A percentile compares a stretch with the other conserved stretches of the same genome.
Evolutionary conservation across 352 stramenopile species (phyloP).

Genomic region (Globisporangium splendens): DNA sequence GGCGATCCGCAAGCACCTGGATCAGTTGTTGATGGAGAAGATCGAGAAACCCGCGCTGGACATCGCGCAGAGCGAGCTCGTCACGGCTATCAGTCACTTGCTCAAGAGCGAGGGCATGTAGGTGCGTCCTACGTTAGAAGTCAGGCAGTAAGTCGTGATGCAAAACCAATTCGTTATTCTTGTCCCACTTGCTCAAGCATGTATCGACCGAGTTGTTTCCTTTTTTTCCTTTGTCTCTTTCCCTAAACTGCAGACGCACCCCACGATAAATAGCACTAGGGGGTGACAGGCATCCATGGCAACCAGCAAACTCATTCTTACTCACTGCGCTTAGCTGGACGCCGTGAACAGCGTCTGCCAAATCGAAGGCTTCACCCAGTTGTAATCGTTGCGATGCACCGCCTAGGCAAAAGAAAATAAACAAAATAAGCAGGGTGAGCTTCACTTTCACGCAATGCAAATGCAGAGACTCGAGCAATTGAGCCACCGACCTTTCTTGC

Average conservation of each 20-base stretch:
- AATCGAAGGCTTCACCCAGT: constrained; percentile 91
- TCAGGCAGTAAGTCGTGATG: too few species aligned
- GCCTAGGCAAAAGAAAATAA: constrained; percentile 23
- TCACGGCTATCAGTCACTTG: constrained; percentile 75
- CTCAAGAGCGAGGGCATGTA: constrained; percentile 83
- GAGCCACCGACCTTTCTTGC: constrained; percentile 50
- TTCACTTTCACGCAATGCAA: background rate
- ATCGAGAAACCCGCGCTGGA: constrained; percentile 91
- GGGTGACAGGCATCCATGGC: too few species aligned
- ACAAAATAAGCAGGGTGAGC: constrained; percentile 11
- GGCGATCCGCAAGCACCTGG: constrained; percentile 91
- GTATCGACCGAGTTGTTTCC: too few species aligned
- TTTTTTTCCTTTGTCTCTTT: too few species aligned
- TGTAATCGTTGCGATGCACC: constrained; percentile 89
- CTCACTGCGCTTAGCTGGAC: too few species aligned
- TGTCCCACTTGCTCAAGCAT: too few species aligned
- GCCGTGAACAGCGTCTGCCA: constrained; percentile 83
- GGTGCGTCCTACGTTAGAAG: too few species aligned
- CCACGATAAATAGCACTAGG: too few species aligned
- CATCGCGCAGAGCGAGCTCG: constrained; percentile 83
- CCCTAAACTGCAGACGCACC: too few species aligned
- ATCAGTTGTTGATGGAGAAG: constrained; percentile 92
- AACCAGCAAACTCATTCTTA: too few species aligned
- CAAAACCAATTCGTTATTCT: too few species aligned
- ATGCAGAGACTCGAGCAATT: background rate